Evolutionary conservation across 2,329 filamentous ascomycete genomes (phyloP).

Genomic region (Hypoxylon sp.): DNA sequence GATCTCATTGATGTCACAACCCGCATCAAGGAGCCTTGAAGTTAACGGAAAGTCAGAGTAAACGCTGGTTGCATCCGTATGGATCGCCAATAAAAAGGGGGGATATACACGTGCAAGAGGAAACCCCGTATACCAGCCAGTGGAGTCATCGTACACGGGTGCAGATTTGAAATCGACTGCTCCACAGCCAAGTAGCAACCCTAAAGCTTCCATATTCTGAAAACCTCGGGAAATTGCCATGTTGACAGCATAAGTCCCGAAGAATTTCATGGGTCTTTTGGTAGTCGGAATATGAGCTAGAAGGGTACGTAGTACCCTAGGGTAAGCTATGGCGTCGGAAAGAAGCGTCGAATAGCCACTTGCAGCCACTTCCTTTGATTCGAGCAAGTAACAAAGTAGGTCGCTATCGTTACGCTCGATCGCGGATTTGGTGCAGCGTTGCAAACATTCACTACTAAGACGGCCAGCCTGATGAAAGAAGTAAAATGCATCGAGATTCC

Average conservation of each 20-base stretch:
- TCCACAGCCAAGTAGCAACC: conserved; percentile 11
- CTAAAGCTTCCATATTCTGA: conserved; percentile 7
- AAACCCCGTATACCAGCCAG: too few relatives aligned
- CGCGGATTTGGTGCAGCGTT: neutral
- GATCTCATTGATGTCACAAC: conserved; percentile 19
- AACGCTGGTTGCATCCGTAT: neutral
- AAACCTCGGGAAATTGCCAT: neutral
- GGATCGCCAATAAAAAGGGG: conserved; percentile 2
- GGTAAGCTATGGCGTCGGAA: too few relatives aligned
- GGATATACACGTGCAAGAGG: too few relatives aligned
- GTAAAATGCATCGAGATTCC: conserved; percentile 2
- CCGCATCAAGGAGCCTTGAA: conserved; percentile 13
- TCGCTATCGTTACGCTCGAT: neutral
- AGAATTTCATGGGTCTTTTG: neutral
- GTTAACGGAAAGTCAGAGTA: conserved; percentile 3
- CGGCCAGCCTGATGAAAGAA: neutral
- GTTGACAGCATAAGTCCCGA: neutral
- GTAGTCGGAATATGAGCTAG: neutral
- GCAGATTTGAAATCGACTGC: conserved; percentile 11
- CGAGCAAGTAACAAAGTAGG: conserved; percentile 1
- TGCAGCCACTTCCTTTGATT: neutral
- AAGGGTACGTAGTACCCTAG: too few relatives aligned
- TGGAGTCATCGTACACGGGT: too few relatives aligned
- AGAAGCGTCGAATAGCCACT: neutral
- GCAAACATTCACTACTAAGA: neutral